Evolutionary conservation across 164 flowering plant species (phyloP).

Genomic region (Magnolia sinica): DNA sequence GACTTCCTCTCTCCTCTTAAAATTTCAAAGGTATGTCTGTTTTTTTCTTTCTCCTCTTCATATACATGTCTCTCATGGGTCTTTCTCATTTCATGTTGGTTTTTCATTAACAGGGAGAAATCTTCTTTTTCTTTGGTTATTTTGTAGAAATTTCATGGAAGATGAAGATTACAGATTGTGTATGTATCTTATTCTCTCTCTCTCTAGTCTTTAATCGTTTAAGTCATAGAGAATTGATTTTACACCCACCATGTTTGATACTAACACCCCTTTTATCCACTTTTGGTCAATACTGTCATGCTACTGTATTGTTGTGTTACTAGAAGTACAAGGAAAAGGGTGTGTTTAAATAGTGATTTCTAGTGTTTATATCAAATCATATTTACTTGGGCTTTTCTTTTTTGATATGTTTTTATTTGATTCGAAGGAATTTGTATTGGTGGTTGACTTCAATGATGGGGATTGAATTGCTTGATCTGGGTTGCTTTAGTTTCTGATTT

Average conservation of each 20-base stretch:
- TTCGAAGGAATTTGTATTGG: background rate
- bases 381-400: background rate
- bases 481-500: background rate
- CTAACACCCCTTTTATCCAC: background rate
- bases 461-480: background rate
- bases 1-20: background rate
- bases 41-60: background rate
- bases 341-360: background rate
- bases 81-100: background rate
- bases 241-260: background rate
- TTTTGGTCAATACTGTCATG: background rate
- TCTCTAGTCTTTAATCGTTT: background rate
- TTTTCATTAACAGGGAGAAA: background rate
- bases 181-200: slow-evolving; percentile 3
- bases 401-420: background rate
- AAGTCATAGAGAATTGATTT: background rate
- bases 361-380: background rate
- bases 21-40: background rate
- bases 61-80: background rate
- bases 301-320: background rate
- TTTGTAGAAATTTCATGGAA: slow-evolving; percentile 4
- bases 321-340: background rate
- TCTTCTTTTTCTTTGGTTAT: background rate
- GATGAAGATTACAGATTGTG: slow-evolving; percentile 18
- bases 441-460: background rate